Evolutionary conservation across 768 basidiomycete species (phyloP).

Genomic region (Lactifluus echinatus): DNA sequence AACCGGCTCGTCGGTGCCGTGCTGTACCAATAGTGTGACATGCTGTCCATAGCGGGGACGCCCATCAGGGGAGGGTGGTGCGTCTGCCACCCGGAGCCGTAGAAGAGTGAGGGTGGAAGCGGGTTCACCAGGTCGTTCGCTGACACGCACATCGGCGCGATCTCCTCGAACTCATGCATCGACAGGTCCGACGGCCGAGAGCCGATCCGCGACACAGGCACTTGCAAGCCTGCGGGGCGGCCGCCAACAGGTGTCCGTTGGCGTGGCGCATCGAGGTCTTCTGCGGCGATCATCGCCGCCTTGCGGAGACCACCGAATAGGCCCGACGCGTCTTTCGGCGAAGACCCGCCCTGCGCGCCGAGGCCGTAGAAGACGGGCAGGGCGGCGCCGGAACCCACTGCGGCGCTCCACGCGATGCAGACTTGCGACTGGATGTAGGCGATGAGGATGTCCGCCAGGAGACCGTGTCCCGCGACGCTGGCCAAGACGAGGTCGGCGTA

Average conservation of each 20-base stretch:
- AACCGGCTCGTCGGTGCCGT: constrained; percentile 74
- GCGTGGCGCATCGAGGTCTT: constrained; percentile 16
- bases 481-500: constrained; percentile 81
- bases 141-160: constrained; percentile 84
- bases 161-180: constrained; percentile 62
- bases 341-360: constrained; percentile 25
- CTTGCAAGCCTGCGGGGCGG: constrained; percentile 31
- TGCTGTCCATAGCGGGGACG: constrained; percentile 42
- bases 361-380: constrained; percentile 18
- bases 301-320: constrained; percentile 82
- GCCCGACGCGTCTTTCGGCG: constrained; percentile 44
- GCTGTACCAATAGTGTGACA: constrained; percentile 89
- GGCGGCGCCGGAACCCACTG: constrained; percentile 23
- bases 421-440: constrained; percentile 87
- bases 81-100: constrained; percentile 84
- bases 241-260: constrained; percentile 14
- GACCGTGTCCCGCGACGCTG: constrained; percentile 67
- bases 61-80: constrained; percentile 50
- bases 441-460: constrained; percentile 86
- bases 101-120: constrained; percentile 87
- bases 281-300: constrained; percentile 30
- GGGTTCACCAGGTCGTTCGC: constrained; percentile 99
- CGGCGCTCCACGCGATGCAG: constrained; percentile 76
- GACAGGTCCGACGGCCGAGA: constrained; percentile 42
- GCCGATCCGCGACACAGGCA: constrained; percentile 69